A percentile compares a stretch with the other conserved stretches of the same genome.
These are phyloP conservation scores for Sonneratia alba DNA, from an alignment of 345 rosid genomes.

Conservation along the genomic window DNA sequence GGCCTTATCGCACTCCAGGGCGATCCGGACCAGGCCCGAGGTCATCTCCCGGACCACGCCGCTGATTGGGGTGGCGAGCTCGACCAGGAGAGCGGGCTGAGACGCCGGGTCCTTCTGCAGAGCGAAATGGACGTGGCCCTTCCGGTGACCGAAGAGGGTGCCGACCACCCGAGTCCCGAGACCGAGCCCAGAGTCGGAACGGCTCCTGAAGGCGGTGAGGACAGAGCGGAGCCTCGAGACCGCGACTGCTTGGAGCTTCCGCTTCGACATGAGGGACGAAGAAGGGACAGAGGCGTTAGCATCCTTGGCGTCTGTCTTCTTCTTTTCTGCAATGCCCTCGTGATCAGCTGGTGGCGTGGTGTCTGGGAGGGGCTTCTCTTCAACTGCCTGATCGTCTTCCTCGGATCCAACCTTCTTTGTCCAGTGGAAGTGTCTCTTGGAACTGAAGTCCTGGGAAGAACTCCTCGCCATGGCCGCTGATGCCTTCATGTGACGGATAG, in stretches of 20 bases:
- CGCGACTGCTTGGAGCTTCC: slow-evolving; percentile 63
- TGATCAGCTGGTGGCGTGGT: no score
- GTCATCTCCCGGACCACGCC: slow-evolving; percentile 76
- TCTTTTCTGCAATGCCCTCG: slow-evolving; percentile 1
- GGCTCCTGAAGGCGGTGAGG: slow-evolving; percentile 45
- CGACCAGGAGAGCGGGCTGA: slow-evolving; percentile 72
- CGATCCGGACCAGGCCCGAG: slow-evolving; percentile 88
- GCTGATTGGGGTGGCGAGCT: slow-evolving; percentile 87
- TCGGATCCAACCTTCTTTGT: slow-evolving; percentile 42
- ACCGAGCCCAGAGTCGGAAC: slow-evolving; percentile 15
- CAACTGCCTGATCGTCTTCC: neutral
- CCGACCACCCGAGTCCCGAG: slow-evolving; percentile 72
- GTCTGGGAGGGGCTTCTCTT: no score
- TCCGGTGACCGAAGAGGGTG: slow-evolving; percentile 77
- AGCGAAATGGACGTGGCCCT: slow-evolving; percentile 92
- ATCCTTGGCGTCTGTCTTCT: slow-evolving; percentile 5
- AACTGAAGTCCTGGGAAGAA: slow-evolving; percentile 31
- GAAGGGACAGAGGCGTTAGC: neutral
- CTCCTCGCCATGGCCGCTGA: slow-evolving; percentile 33
- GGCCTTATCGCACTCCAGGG: slow-evolving; percentile 72
- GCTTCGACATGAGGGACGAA: slow-evolving; percentile 27
- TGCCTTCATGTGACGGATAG: slow-evolving; percentile 14
- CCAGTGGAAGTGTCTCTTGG: slow-evolving; percentile 68
- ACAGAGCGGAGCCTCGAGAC: slow-evolving; percentile 73
- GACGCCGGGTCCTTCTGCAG: slow-evolving; percentile 75